These are phyloP conservation scores for Xerocomus brunneocitrinus DNA, from an alignment of 768 basidiomycete species.

Conservation along the genomic window DNA sequence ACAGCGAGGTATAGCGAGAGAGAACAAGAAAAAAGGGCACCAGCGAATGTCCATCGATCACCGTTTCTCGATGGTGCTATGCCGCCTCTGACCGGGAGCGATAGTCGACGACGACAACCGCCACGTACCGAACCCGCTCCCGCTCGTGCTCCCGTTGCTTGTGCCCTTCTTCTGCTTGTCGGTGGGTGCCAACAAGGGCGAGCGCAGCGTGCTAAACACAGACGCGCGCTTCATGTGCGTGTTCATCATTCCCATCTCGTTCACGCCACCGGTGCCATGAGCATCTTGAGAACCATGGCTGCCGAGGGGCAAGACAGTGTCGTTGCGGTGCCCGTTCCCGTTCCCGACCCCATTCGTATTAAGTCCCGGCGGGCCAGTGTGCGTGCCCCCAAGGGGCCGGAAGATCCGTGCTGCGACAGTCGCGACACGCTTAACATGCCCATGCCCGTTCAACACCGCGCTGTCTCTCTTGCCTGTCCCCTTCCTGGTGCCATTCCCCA, in stretches of 20 bases:
- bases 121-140: conserved; percentile 3
- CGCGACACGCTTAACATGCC: conserved; percentile 11
- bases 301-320: not conserved
- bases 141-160: not conserved
- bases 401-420: conserved; percentile 19
- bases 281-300: not conserved
- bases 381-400: conserved; percentile 2
- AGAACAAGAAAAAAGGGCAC: not conserved
- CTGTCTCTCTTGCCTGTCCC: not conserved
- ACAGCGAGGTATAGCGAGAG: not conserved
- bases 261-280: conserved; percentile 12
- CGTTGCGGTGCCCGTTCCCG: not conserved
- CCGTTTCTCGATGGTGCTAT: conserved; percentile 7
- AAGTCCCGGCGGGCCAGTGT: not conserved
- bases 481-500: not conserved
- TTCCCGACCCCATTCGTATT: not conserved
- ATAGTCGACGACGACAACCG: conserved; percentile 2
- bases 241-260: conserved; percentile 37
- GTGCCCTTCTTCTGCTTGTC: not conserved
- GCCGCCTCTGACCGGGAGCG: conserved; percentile 2
- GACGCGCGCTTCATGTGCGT: conserved; percentile 23
- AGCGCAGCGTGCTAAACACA: conserved; percentile 2
- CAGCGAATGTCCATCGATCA: not conserved
- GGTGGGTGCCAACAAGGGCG: not conserved
- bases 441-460: not conserved